These are phyloP conservation scores for Alternaria hordeiaustralica DNA, from an alignment of 2,329 filamentous ascomycete species.

Conservation along the genomic window DNA sequence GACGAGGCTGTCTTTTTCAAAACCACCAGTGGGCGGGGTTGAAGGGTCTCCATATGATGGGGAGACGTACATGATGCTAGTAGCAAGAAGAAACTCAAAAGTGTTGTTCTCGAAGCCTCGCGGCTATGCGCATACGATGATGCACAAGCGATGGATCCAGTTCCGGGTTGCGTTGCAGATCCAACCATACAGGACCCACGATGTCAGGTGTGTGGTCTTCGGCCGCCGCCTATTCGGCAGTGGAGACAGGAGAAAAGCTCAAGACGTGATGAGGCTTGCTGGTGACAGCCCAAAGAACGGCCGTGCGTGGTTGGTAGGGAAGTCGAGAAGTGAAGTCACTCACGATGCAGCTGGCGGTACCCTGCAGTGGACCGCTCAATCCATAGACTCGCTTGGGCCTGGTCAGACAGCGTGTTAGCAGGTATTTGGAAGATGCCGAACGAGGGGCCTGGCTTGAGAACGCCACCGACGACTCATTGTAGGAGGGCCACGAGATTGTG, in stretches of 20 bases:
- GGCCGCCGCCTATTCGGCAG: conserved; percentile 37
- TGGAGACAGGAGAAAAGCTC: conserved; percentile 34
- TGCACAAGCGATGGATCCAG: conserved; percentile 41
- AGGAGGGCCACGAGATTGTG: conserved; percentile 45
- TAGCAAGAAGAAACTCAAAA: conserved; percentile 29
- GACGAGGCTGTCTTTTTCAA: conserved; percentile 45
- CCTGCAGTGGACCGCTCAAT: conserved; percentile 26
- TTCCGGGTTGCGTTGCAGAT: conserved; percentile 28
- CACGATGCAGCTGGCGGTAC: conserved; percentile 28
- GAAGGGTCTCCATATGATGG: conserved; percentile 43
- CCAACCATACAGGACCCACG: conserved; percentile 43
- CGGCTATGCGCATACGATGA: conserved; percentile 32
- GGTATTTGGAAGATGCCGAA: conserved; percentile 28
- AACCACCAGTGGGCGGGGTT: conserved; percentile 35
- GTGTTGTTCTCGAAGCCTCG: conserved; percentile 25
- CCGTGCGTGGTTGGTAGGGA: conserved; percentile 38
- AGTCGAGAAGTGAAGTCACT: conserved; percentile 38
- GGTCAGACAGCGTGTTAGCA: conserved; percentile 31
- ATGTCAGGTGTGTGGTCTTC: conserved; percentile 36
- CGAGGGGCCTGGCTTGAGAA: conserved; percentile 33
- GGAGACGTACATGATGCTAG: conserved; percentile 48
- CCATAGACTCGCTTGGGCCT: conserved; percentile 37
- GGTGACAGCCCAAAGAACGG: conserved; percentile 23
- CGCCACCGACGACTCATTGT: conserved; percentile 33
- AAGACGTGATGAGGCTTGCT: conserved; percentile 29